Conservation (phyloP, 2,329 filamentous ascomycete genomes). For the Xylariaceae sp. region DNA sequence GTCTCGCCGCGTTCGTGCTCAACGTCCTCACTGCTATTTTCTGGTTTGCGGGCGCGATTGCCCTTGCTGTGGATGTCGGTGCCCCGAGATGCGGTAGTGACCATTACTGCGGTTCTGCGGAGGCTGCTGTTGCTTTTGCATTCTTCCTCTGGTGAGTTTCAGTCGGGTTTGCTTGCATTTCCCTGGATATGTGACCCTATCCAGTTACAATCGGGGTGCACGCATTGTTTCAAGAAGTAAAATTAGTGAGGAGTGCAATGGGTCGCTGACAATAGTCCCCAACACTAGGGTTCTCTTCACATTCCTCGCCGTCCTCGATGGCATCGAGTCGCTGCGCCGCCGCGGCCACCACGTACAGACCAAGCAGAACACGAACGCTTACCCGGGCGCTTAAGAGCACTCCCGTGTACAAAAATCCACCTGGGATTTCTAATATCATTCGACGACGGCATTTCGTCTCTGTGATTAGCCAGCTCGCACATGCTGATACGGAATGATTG, state of each 20-base stretch:
- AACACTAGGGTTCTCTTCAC: conserved; percentile 43
- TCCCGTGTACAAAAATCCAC: too few species aligned
- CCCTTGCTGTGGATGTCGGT: conserved; percentile 63
- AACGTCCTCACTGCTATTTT: conserved; percentile 76
- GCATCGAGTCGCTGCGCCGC: conserved; percentile 40
- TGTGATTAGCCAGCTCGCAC: too few species aligned
- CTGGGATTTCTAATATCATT: too few species aligned
- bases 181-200: neutral
- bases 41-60: conserved; percentile 86
- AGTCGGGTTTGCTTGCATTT: neutral
- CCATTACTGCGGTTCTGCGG: conserved; percentile 51
- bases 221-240: too few species aligned
- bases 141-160: conserved; percentile 55
- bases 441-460: too few species aligned
- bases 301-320: conserved; percentile 45
- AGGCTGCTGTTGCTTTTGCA: conserved; percentile 63
- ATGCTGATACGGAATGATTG: too few species aligned
- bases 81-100: conserved; percentile 48
- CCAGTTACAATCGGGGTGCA: too few species aligned
- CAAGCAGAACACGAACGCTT: conserved; percentile 20
- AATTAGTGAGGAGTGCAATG: neutral
- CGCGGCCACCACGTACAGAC: conserved; percentile 33
- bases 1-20: conserved; percentile 60
- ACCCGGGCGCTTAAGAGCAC: conserved; percentile 27
- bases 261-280: neutral